These are phyloP conservation scores for Fusarium miscanthi DNA, from an alignment of 2,329 filamentous ascomycete genomes.

Conservation along the genomic window DNA sequence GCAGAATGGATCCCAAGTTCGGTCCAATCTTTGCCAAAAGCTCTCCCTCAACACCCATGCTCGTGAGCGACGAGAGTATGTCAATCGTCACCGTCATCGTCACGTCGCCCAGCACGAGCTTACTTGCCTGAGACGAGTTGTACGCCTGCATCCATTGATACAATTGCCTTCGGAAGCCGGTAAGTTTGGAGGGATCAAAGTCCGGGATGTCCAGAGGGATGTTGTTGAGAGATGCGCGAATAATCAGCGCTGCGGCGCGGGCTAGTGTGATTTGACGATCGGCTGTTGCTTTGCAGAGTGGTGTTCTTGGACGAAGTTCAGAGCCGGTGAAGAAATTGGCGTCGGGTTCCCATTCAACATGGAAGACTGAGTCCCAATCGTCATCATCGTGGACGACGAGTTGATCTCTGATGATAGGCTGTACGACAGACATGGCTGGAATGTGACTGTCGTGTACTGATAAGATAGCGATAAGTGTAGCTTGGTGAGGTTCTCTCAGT, in stretches of 20 bases:
- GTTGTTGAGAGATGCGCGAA: conserved; percentile 17
- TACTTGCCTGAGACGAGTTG: not conserved
- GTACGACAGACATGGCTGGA: conserved; percentile 2
- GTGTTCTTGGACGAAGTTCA: not conserved
- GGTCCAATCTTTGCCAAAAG: conserved; percentile 23
- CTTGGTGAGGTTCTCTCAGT: fast-evolving
- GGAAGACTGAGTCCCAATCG: conserved; percentile 2
- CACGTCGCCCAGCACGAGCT: not conserved
- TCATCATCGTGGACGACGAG: not conserved
- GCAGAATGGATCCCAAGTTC: not conserved
- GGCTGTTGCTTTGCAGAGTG: not conserved
- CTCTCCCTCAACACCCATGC: conserved; percentile 11
- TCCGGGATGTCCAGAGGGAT: conserved; percentile 15
- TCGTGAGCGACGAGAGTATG: conserved; percentile 15
- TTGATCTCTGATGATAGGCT: conserved; percentile 18
- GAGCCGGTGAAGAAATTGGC: conserved; percentile 12
- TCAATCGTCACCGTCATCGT: conserved; percentile 25
- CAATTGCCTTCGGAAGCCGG: not conserved
- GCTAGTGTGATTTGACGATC: conserved; percentile 11
- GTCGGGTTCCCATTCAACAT: conserved; percentile 17
- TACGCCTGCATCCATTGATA: conserved; percentile 9
- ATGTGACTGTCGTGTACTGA: not conserved
- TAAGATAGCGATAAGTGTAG: not conserved
- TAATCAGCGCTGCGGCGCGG: conserved; percentile 22
- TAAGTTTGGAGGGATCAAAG: not conserved